Base-by-base conservation (phyloP, 768 basidiomycete genomes). In the Leccinum imitatum region DNA sequence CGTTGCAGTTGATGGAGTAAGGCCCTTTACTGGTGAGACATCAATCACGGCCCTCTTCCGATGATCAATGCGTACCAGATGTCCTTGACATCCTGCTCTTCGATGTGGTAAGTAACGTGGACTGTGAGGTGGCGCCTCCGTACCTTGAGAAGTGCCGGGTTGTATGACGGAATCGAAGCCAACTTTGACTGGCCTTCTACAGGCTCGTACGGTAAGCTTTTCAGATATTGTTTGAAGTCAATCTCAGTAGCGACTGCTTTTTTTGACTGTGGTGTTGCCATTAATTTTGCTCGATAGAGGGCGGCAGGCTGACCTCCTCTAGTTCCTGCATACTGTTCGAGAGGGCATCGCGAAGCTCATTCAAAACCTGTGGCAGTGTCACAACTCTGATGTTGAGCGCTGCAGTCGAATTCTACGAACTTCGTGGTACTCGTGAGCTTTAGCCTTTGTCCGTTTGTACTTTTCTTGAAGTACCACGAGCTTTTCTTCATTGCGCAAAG, bases 291-390 rank as follows among this genome's bases (percentile, higher is more conserved):
- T 61, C 7, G 37, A 33, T 30, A 46, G 30, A 44, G 13, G 21
- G 11, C 11, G 14, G 2, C 5, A 39, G 14, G 39, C 56, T 53
- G 11, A 63, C 66, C 59, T 70, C 66, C 39, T 68, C 72, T 25
- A 68, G 61, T 57, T 72, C 68, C 52, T 62, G 41, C 31, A 48
- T 51, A 52, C 56, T 61, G 11, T 59, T 60, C 2, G 46, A 53
- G 53, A 73, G 64, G 9, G 63, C 53, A n/a, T 9, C 47, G 51
- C 66, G 63, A 47, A 73, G 61, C 27, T 66, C 66, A 4, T 62
- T 50, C 54, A 66, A 21, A 30, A 64, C 41, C 70, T 73, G 53
- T 50, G 23, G 31, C 6, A 50, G 6, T 23, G 50, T 60, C 47
- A 62, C 25, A 17, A 50, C 37, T 56, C 52, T 17, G 6, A 25